These are phyloP conservation scores for Nannochloropsis gaditana DNA, from an alignment of 108 stramenopile genomes.

Conservation along the genomic window DNA sequence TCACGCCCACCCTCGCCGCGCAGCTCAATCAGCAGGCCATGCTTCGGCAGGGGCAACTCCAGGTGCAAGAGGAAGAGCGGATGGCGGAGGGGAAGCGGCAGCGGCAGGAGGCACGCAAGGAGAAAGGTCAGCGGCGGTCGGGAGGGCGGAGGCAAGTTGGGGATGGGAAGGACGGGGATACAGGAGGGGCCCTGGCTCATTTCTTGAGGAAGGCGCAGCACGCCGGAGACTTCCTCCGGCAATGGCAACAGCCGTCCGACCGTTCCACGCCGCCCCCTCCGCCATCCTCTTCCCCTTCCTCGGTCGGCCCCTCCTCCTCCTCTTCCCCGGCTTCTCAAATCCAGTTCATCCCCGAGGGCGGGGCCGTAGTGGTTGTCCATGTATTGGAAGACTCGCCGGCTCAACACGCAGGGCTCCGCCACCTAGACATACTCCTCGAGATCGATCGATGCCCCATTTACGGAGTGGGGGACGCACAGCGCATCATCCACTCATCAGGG, in stretches of 20 bases:
- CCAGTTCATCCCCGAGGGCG: slow-evolving; percentile 6
- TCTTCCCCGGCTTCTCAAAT: not conserved
- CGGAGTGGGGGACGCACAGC: not conserved
- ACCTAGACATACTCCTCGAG: not conserved
- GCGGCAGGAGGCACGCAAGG: not conserved
- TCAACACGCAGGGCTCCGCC: not conserved
- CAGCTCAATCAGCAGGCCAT: slow-evolving; percentile 48
- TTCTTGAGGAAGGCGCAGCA: not conserved
- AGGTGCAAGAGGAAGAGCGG: not conserved
- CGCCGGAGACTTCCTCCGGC: not conserved
- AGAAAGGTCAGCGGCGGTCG: not conserved
- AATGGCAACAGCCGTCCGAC: not conserved
- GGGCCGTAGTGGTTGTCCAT: not conserved
- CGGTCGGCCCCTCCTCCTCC: not conserved
- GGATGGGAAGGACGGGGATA: not conserved
- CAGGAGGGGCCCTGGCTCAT: not conserved
- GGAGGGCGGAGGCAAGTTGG: not conserved
- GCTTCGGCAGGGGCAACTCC: not conserved
- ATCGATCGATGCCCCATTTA: slow-evolving; percentile 1
- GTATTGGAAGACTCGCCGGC: not conserved
- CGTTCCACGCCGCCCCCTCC: not conserved
- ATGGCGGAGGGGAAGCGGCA: not conserved
- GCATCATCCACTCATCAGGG: not conserved
- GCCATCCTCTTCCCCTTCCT: not conserved
- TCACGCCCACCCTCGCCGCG: slow-evolving; percentile 46